Conservation (phyloP, 2,329 filamentous ascomycete species). For the Aureobasidium lini region DNA sequence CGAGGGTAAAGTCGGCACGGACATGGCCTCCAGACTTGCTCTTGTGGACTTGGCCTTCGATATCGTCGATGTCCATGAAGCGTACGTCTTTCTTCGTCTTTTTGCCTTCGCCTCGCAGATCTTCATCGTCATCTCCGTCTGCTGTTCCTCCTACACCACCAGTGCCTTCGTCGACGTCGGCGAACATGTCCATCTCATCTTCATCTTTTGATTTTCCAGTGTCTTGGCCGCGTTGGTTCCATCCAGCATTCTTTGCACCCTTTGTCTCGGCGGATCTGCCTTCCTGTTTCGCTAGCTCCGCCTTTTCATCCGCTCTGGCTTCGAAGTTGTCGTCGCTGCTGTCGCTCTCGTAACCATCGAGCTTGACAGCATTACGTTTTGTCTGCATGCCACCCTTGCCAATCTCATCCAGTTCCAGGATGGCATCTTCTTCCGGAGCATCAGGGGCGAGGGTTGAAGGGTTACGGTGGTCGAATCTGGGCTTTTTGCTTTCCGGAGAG, state of each 20-base stretch:
- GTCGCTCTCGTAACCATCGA: conserved; percentile 95
- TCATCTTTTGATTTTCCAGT: conserved; percentile 48
- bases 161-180: conserved; percentile 55
- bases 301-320: conserved; percentile 57
- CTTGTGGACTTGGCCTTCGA: conserved; percentile 68
- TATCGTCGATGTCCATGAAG: conserved; percentile 56
- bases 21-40: conserved; percentile 69
- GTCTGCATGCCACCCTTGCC: conserved; percentile 63
- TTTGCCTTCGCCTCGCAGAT: conserved; percentile 43
- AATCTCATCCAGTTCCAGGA: conserved; percentile 89
- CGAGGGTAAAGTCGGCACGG: conserved; percentile 52
- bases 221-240: conserved; percentile 25
- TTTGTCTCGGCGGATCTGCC: not conserved
- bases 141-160: conserved; percentile 23
- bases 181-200: conserved; percentile 77
- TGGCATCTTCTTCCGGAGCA: conserved; percentile 63
- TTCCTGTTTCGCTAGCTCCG: conserved; percentile 37
- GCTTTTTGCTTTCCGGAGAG: conserved; percentile 65
- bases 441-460: conserved; percentile 86
- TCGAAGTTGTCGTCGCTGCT: conserved; percentile 86
- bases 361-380: conserved; percentile 89
- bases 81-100: conserved; percentile 58
- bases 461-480: conserved; percentile 90
- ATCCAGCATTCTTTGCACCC: conserved; percentile 29
- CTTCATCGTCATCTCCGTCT: conserved; percentile 48